A percentile compares a stretch with the other conserved stretches of the same genome.
Conservation (phyloP, 139 green algal species). For the Marvania coccoides region DNA sequence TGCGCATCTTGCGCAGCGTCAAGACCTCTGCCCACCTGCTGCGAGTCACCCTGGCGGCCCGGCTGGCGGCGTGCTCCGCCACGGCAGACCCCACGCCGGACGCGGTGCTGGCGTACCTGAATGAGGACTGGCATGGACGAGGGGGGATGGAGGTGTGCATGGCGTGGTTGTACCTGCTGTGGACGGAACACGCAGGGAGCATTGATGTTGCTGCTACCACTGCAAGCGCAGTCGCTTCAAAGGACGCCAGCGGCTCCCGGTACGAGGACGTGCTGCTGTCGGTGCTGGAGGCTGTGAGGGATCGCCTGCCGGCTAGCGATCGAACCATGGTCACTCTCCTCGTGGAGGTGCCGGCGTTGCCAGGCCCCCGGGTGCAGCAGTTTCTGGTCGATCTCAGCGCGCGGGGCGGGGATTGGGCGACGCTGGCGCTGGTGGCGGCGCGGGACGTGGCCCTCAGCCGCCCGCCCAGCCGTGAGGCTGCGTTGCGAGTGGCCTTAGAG, state of each 20-base stretch:
- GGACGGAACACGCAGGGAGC: background rate
- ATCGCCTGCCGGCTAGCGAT: constrained; percentile 14
- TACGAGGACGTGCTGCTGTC: constrained; percentile 56
- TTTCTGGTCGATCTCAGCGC: constrained; percentile 34
- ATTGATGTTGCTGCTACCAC: background rate
- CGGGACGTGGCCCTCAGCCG: constrained; percentile 37
- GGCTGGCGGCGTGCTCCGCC: constrained; percentile 18
- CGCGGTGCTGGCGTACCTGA: constrained; percentile 3
- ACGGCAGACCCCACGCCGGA: constrained; percentile 17
- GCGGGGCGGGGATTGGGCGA: constrained; percentile 37
- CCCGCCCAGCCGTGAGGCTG: constrained; percentile 23
- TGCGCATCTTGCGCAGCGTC: constrained; percentile 35
- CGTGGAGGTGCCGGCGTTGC: constrained; percentile 46
- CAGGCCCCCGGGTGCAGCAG: constrained; percentile 8
- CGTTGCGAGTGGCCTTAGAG: constrained; percentile 41
- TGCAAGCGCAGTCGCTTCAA: no score
- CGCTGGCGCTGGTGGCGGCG: constrained; percentile 33
- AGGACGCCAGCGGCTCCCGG: constrained; percentile 3
- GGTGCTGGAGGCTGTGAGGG: constrained; percentile 37
- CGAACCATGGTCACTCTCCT: constrained; percentile 22
- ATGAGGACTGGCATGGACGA: constrained; percentile 4
- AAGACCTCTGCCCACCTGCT: constrained; percentile 19
- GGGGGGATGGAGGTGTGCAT: constrained; percentile 3
- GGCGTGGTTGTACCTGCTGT: constrained; percentile 13
- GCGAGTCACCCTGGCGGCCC: constrained; percentile 31